A percentile compares a stretch with the other conserved stretches of the same genome.
Evolutionary conservation across 805 yeast species (phyloP).

Genomic region (Teunomyces kruisii): DNA sequence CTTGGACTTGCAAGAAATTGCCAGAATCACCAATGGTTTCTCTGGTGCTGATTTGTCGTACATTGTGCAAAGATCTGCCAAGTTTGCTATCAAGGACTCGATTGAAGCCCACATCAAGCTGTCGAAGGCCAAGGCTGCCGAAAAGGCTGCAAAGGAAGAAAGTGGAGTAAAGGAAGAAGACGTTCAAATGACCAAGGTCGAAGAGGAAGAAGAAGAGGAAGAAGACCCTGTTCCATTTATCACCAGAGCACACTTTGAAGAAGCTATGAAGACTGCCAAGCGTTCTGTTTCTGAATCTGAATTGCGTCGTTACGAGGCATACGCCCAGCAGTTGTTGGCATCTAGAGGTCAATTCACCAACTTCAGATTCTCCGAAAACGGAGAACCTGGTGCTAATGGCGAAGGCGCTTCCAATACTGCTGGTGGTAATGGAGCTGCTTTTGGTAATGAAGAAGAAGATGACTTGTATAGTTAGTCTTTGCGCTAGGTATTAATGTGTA

Average conservation of each 20-base stretch:
- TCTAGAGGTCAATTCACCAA: constrained; percentile 93
- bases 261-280: constrained; percentile 99
- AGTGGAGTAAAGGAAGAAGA: constrained; percentile 54
- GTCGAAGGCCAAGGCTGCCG: constrained; percentile 40
- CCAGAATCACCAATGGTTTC: constrained; percentile 94
- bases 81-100: constrained; percentile 96
- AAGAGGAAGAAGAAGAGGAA: constrained; percentile 56
- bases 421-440: constrained; percentile 34
- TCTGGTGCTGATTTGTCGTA: constrained; percentile 98
- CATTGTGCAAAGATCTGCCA: constrained; percentile 98
- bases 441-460: constrained; percentile 47
- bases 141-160: constrained; percentile 36
- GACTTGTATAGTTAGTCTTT: constrained; percentile 25
- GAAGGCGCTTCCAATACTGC: constrained; percentile 15
- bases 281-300: constrained; percentile 97
- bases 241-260: constrained; percentile 92
- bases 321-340: constrained; percentile 93
- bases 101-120: constrained; percentile 69
- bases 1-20: constrained; percentile 80
- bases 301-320: constrained; percentile 97
- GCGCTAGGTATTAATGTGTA: no score
- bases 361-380: constrained; percentile 73
- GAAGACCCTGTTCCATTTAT: constrained; percentile 96
- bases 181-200: constrained; percentile 25
- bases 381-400: constrained; percentile 11